Evolutionary conservation across 768 basidiomycete genomes (phyloP).

Genomic region (Neoboletus subvelutipes): DNA sequence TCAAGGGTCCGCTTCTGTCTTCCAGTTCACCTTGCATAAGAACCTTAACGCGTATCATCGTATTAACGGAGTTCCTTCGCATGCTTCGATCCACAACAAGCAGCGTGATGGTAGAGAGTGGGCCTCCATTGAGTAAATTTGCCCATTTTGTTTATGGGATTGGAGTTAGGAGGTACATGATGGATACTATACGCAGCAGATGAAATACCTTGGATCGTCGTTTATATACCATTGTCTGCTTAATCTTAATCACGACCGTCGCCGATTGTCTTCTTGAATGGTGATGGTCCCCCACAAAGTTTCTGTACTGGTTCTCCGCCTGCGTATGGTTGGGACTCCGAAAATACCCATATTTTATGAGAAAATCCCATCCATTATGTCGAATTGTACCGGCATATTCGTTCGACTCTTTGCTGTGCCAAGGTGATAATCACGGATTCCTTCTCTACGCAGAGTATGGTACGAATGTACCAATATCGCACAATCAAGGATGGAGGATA

Average conservation of each 20-base stretch:
- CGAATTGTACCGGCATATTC: neutral
- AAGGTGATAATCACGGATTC: neutral
- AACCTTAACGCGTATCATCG: constrained; percentile 96
- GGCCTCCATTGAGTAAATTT: constrained; percentile 23
- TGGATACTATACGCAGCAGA: constrained; percentile 10
- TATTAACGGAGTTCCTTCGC: constrained; percentile 78
- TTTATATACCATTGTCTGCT: constrained; percentile 25
- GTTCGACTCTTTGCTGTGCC: neutral
- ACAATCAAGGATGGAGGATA: neutral
- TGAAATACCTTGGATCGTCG: constrained; percentile 7
- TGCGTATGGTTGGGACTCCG: too few species aligned
- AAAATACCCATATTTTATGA: too few species aligned
- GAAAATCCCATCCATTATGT: neutral
- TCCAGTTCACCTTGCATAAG: constrained; percentile 98
- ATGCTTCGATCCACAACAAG: constrained; percentile 74
- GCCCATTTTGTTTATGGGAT: neutral
- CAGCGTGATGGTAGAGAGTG: constrained; percentile 29
- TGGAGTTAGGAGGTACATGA: neutral
- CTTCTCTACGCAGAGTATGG: neutral
- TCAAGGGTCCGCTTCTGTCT: constrained; percentile 89
- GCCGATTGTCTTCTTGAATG: neutral
- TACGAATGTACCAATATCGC: neutral
- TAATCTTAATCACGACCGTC: constrained; percentile 24
- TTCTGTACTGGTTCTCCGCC: too few species aligned
- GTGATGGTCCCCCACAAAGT: too few species aligned